A percentile compares a stretch with the other conserved stretches of the same genome.
Evolutionary conservation across 2,329 filamentous ascomycete genomes (phyloP).

Genomic region (Amylocarpus encephaloides): DNA sequence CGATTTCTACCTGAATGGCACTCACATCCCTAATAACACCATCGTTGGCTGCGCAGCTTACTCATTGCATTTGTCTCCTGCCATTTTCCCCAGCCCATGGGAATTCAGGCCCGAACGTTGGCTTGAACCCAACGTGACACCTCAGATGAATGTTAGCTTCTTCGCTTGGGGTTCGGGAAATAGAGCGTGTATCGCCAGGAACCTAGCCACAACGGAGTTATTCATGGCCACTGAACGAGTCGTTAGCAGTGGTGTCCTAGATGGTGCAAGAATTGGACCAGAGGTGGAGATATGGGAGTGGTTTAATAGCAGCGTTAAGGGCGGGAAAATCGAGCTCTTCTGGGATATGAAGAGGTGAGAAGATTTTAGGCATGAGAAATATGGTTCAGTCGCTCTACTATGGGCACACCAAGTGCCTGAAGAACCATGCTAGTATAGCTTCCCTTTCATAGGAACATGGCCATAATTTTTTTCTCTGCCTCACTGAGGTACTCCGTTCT

Average conservation of each 20-base stretch:
- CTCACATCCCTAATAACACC: constrained; percentile 38
- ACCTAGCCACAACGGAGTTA: constrained; percentile 41
- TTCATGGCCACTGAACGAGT: constrained; percentile 37
- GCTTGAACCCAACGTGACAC: constrained; percentile 32
- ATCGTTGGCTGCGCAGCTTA: constrained; percentile 40
- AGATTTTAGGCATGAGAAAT: background rate
- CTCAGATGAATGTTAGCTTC: constrained; percentile 37
- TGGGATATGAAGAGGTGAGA: constrained; percentile 13
- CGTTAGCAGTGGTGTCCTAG: constrained; percentile 38
- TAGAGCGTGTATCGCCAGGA: constrained; percentile 44
- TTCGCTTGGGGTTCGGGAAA: constrained; percentile 45
- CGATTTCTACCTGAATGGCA: constrained; percentile 22
- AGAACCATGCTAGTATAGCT: no score
- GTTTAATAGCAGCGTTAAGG: constrained; percentile 49
- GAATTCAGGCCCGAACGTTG: constrained; percentile 44
- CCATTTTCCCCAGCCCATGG: constrained; percentile 37
- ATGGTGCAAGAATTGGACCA: constrained; percentile 36
- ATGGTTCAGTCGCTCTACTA: no score
- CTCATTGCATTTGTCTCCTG: constrained; percentile 41
- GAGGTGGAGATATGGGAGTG: constrained; percentile 47
- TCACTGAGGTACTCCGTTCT: no score
- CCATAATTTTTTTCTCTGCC: no score
- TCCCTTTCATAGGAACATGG: no score
- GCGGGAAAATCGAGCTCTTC: constrained; percentile 40
- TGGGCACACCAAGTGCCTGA: no score